Evolutionary conservation across 169 alveolate species (phyloP), one percentile per base, ranked within the genome.

Genomic region (Babesia caballi): DNA sequence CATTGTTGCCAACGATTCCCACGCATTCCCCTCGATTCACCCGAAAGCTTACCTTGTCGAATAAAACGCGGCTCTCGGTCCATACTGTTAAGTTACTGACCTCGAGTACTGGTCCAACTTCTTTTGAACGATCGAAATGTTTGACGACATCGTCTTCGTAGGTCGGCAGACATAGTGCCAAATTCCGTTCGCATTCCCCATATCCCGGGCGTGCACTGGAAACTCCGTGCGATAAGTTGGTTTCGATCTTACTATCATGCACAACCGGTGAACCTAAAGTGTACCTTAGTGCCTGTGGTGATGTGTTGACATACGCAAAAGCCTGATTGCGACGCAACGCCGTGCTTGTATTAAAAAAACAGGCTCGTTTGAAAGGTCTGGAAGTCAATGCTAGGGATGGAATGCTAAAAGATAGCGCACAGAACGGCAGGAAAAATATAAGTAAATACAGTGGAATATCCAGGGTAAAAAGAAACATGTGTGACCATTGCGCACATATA

Each of bases 1-100:
- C 93, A 88, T 88, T 88, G 56, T 88, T 88, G 3, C 93, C 93
- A 27, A 88, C 76, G 17, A 88, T 71, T 19, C 93, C 91, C 9
- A 88, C 67, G 56, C 93, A 84, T 25, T 88, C 93, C 7, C 89
- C 84, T 44, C 66, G 58, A 67, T 74, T 59, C 27, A 88, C 54
- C 25, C 66, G 67, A 6, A 88, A 84, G 58, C 65, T 53, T n/a
- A 88, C 68, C 38, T 88, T 88, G 49, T 50, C 88, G 53, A 88
- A 81, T 40, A 88, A 40, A 14, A 69, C 75, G 40, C 88, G 66
- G 27, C 63, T 85, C n/a, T 67, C 76, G 21, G 42, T 23, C 70
- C 84, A 80, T 32, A 80, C 21, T 28, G 82, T 50, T 32, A 66
- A 69, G 56, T 68, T 42, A 3, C 40, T 57, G 33, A 80, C 78